Conservation (phyloP, 805 yeast genomes). For the Candida dendrica region DNA sequence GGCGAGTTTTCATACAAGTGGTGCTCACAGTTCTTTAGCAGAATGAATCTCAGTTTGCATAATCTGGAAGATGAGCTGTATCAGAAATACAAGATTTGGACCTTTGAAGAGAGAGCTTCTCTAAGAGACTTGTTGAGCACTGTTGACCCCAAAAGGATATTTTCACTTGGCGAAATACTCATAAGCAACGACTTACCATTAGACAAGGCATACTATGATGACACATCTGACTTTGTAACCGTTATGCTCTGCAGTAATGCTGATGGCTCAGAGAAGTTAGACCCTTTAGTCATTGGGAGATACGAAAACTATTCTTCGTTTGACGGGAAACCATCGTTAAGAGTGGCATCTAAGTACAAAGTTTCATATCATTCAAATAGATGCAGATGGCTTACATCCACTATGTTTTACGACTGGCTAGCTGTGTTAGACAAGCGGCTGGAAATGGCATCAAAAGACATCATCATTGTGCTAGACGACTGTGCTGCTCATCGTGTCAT, state of each 20-base stretch:
- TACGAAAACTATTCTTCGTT: conserved; percentile 40
- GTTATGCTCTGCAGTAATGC: conserved; percentile 57
- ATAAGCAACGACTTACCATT: conserved; percentile 53
- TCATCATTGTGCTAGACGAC: conserved; percentile 51
- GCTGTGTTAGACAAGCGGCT: conserved; percentile 53
- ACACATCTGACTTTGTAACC: conserved; percentile 36
- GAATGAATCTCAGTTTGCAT: conserved; percentile 44
- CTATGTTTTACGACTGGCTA: conserved; percentile 56
- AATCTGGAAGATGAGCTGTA: conserved; percentile 38
- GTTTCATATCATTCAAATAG: conserved; percentile 52
- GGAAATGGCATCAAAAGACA: conserved; percentile 39
- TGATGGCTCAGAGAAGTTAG: conserved; percentile 55
- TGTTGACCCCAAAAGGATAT: conserved; percentile 45
- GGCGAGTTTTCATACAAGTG: conserved; percentile 62
- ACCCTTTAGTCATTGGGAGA: conserved; percentile 55
- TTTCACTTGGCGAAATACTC: conserved; percentile 55
- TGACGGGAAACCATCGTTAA: conserved; percentile 30
- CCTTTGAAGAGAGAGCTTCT: conserved; percentile 46
- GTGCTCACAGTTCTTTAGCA: conserved; percentile 37
- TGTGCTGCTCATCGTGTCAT: conserved; percentile 55
- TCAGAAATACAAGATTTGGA: conserved; percentile 50
- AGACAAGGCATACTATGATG: conserved; percentile 45
- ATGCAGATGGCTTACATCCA: conserved; percentile 58
- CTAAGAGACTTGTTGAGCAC: conserved; percentile 38
- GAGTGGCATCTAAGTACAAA: conserved; percentile 43